Evolutionary conservation across 2,329 filamentous ascomycete genomes (phyloP), one percentile per base, ranked within the genome.

Genomic region (Ophiostoma fasciatum): DNA sequence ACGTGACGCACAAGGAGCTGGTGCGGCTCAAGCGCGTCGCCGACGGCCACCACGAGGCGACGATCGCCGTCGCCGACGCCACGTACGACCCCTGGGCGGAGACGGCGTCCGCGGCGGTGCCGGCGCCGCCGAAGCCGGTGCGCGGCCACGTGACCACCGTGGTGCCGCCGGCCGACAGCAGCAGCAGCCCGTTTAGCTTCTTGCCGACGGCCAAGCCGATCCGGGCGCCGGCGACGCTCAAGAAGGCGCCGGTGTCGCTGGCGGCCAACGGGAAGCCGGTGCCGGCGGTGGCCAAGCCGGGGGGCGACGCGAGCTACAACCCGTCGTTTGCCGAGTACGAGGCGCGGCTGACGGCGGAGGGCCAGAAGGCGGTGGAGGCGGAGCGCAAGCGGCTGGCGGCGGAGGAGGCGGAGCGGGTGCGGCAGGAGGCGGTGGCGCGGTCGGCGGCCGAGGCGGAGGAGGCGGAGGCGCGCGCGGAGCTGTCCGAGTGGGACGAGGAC

Each of bases 301-400:
- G 75, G 7, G 83, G 78, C 13, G 85, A 83, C 40, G 83, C 78
- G 56, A 93, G 83, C 48, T 98, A 98, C 62, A 98, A 98, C 54
- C 90, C 90, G 0, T 63, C 73, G 6, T 92, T 92, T 48, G 70
- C 74, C 44, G 85, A 94, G 44, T 98, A 92, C 68, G 78, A 87
- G 48, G 67, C 72, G 8, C 71, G 88, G 13, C 62, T 94, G 30
- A 67, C 71, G 15, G 65, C 72, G 28, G 83, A 92, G 56, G 81
- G 83, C 31, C 69, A 77, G 38, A 83, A 82, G 57, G 87, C 80
- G 12, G 64, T 94, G 2, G 80, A 78, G 44, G 72, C 76, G 0
- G 88, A 96, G 58, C 71, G 74, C 53, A 74, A 79, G 54, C 77
- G 85, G 6, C 57, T 88, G 6, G 68, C 64, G 26, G 72, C 71